Evolutionary conservation across 306 rosid genomes (phyloP), one percentile per base, ranked within the genome.

Genomic region (Canavalia ensiformis): DNA sequence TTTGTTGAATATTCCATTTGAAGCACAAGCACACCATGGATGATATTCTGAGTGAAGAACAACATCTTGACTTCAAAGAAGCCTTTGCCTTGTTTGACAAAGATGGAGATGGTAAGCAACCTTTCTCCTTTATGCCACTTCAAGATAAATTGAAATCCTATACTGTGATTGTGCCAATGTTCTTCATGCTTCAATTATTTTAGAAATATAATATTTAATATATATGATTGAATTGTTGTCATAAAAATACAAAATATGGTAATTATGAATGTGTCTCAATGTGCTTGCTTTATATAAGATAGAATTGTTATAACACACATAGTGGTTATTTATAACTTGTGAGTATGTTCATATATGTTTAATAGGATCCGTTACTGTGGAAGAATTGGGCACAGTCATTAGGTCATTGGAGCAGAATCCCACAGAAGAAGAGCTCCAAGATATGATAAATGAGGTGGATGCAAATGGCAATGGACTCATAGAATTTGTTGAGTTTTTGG

Each of bases 351-450:
- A 30, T 59, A 41, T 25, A 28, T 64, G 2, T 30, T 56, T 31
- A 9, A 52, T 70, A 92, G 97, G 98, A 29, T 94, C 97, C 90
- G 91, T 94, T 70, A 91, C 98, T 5, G 68, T 91, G 13, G 98
- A 94, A 59, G 98, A 94, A 92, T 83, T 94, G 81, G 97, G 91
- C 7, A 91, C 97, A 0, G 97, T 94, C 7, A 92, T 92, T 35
- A 77, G 97, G 34, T 94, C 98, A 46, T 72, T 94, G 88, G 98
- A 92, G 91, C 97, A 92, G 73, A 94, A 94, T 55, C 98, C 98
- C 5, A 94, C 97, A 3, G 94, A 92, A 72, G 88, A 90, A 85
- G 98, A 94, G 78, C 92, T 94, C 64, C 92, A 85, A 37, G 97
- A 87, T 42, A 94, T 94, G 97, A 94, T 92, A 3, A 90, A 58